A percentile compares a stretch with the other conserved stretches of the same genome.
These are phyloP conservation scores for Phyllostachys edulis DNA, from an alignment of 176 grass and related monocot genomes.

Conservation along the genomic window DNA sequence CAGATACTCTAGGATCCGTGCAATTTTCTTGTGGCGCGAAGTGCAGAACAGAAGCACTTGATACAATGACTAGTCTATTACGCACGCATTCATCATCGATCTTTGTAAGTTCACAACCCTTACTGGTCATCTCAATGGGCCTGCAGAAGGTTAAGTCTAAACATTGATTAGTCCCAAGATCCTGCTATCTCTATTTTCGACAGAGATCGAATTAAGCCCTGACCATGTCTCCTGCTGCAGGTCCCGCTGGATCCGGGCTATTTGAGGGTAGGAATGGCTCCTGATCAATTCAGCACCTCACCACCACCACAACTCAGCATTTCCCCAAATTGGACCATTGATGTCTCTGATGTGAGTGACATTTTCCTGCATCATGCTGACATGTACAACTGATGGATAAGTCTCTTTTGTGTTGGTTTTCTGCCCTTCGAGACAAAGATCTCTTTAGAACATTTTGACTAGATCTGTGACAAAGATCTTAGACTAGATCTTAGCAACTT, in stretches of 20 bases:
- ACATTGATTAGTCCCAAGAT: background rate
- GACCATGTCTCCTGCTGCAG: conserved; percentile 28
- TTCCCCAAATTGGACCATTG: conserved; percentile 46
- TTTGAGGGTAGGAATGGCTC: conserved; percentile 31
- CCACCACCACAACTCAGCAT: background rate
- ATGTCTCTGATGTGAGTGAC: conserved; percentile 45
- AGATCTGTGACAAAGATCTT: too few species aligned
- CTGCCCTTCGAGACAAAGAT: too few species aligned
- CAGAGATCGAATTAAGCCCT: background rate
- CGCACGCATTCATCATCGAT: too few species aligned
- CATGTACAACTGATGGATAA: too few species aligned
- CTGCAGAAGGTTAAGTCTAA: background rate
- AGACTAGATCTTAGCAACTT: too few species aligned
- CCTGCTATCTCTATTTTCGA: background rate
- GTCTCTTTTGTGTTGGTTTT: too few species aligned
- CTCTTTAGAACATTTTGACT: too few species aligned
- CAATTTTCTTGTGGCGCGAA: too few species aligned
- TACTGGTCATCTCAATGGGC: background rate
- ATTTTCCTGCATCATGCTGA: background rate
- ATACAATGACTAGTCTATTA: too few species aligned
- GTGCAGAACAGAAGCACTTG: too few species aligned
- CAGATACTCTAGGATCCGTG: too few species aligned
- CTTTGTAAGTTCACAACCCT: background rate
- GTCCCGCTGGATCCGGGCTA: conserved; percentile 32
- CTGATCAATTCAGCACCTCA: conserved; percentile 5